phyloP scores from a whole-genome alignment of 2,329 filamentous ascomycete genomes.

The Aspergillus sp. region DNA sequence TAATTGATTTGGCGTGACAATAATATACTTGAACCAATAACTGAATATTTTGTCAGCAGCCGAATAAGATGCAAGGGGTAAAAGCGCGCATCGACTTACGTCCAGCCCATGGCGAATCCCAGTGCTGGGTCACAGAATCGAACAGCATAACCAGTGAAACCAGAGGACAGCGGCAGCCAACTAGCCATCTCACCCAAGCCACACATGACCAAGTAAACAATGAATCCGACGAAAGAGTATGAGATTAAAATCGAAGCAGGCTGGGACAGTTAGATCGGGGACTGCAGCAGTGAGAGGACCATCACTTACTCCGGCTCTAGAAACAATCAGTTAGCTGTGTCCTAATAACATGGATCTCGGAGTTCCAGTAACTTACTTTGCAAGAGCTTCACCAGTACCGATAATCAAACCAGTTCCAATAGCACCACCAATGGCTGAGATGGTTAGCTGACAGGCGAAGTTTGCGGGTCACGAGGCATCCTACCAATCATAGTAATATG shows the following conservation, averaged over 20 bases:
- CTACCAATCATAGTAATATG: conserved; percentile 41
- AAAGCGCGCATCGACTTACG: conserved; percentile 38
- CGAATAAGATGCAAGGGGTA: conserved; percentile 1
- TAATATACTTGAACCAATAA: conserved; percentile 72
- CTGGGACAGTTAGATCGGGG: conserved; percentile 13
- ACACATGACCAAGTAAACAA: conserved; percentile 79
- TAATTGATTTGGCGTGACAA: conserved; percentile 78
- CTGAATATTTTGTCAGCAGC: conserved; percentile 15
- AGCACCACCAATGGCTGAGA: conserved; percentile 36
- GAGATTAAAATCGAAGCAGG: conserved; percentile 41
- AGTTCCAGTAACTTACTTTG: conserved; percentile 23
- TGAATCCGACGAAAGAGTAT: conserved; percentile 40
- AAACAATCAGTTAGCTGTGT: conserved; percentile 7
- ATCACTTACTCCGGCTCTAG: conserved; percentile 33
- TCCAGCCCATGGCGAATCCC: conserved; percentile 73
- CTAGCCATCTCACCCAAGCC: conserved; percentile 80
- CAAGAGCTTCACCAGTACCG: conserved; percentile 34
- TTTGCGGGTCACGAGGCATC: neutral
- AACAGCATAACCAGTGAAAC: conserved; percentile 76
- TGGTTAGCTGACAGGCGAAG: conserved; percentile 5
- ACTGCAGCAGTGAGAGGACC: too few species aligned
- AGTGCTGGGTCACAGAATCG: conserved; percentile 77
- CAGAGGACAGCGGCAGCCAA: conserved; percentile 71
- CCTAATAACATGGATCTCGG: too few species aligned
- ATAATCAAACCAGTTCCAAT: conserved; percentile 40